Conservation (phyloP, 441 rosid genomes). For the Pelargonium myrrhifolium region DNA sequence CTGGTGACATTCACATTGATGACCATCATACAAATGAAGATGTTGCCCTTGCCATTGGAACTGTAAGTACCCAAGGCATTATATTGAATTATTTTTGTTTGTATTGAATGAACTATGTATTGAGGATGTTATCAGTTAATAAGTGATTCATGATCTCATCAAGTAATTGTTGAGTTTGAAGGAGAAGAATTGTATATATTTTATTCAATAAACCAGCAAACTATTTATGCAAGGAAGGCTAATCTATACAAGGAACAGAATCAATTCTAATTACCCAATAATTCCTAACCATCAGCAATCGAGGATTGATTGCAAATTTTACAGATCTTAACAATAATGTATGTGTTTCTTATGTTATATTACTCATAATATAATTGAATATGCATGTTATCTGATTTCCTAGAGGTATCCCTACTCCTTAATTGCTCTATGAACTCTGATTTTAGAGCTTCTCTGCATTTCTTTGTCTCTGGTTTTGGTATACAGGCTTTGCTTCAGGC, state of each 20-base stretch:
- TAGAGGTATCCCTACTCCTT: not conserved
- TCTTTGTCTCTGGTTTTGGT: not conserved
- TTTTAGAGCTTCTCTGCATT: not conserved
- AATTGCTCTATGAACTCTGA: not conserved
- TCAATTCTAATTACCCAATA: too few species aligned
- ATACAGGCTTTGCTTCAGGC: slow-evolving; percentile 71
- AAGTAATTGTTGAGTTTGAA: too few species aligned
- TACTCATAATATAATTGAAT: not conserved
- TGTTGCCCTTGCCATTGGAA: slow-evolving; percentile 89
- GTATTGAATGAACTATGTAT: not conserved
- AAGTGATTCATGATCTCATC: not conserved
- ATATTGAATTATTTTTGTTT: not conserved
- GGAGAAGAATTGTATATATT: too few species aligned
- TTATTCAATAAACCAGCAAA: too few species aligned
- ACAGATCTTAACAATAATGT: not conserved
- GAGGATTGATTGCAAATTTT: too few species aligned
- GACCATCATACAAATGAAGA: slow-evolving; percentile 95
- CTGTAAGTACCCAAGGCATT: slow-evolving; percentile 25
- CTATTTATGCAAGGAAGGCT: too few species aligned
- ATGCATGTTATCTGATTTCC: not conserved
- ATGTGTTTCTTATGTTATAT: not conserved
- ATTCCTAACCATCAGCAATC: too few species aligned
- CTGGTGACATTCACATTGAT: slow-evolving; percentile 84
- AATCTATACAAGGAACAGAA: too few species aligned
- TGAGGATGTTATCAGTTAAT: not conserved